Base-by-base conservation (phyloP, 192 early-diverging fungal species). In the Backusella circina region DNA sequence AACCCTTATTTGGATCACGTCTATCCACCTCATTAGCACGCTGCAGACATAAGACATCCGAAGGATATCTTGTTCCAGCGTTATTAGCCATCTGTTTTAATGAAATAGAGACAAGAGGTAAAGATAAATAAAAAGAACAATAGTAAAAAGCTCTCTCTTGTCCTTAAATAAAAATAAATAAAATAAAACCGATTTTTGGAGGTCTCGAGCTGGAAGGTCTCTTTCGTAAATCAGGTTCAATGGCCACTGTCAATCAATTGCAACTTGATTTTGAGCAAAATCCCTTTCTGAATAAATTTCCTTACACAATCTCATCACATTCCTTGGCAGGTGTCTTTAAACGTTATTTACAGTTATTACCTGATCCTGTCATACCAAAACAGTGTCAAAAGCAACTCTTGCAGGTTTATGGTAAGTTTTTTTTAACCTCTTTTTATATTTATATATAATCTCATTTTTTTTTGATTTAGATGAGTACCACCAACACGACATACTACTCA, bases 191-290 rank as follows among this genome's bases (percentile, higher is more conserved):
- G n/a, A 18, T 23, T 21, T 30, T 23, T 30, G 5, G 26, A 70
- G 69, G 69, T 13, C 23, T 70, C 37, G 69, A 70, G 12, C 8
- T 70, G 16, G 39, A 70, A 18, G 69, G 69, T 1, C 5, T 70
- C 6, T 70, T 70, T 47, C 69, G 69, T 26, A 70, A 70, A 70
- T 70, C 69, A 41, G 69, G 69, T 30, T 70, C 41, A 26, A 31
- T n/a, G 0, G 23, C 39, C 39, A 23, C 15, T 30, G 26, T 70
- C 23, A 70, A 70, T 47, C 69, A 41, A 70, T 30, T 70, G 2
- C 69, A 70, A 47, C n/a, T 18, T 47, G 35, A 41, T 15, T 70
- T 70, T 26, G 69, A 70, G 16, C 37, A 70, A 18, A 5, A 70
- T 26, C 69, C 69, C 23, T 70, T 32, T 47, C 8, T 47, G 15